phyloP scores from a whole-genome alignment of 345 rosid species.

The Populus ilicifolia region DNA sequence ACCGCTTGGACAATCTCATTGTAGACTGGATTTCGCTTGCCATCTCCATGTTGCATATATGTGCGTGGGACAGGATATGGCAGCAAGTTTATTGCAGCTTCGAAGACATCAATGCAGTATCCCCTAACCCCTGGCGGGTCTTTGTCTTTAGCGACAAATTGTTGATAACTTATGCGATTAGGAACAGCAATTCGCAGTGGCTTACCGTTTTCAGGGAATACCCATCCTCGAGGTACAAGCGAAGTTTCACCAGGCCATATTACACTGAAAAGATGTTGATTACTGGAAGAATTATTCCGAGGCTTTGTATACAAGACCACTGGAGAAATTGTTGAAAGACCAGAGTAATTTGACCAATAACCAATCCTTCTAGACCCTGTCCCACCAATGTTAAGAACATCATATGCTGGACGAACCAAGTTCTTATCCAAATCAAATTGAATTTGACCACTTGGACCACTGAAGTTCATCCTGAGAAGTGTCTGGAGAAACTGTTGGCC shows the following conservation, averaged over 20 bases:
- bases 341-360: slow-evolving; percentile 81
- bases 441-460: slow-evolving; percentile 65
- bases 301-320: slow-evolving; percentile 56
- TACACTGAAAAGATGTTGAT: slow-evolving; percentile 50
- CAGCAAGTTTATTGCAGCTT: slow-evolving; percentile 77
- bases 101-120: slow-evolving; percentile 85
- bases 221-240: slow-evolving; percentile 76
- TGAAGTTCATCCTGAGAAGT: slow-evolving; percentile 55
- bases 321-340: slow-evolving; percentile 60
- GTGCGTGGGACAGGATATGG: slow-evolving; percentile 76
- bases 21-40: slow-evolving; percentile 60
- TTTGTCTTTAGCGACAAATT: slow-evolving; percentile 53
- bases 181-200: slow-evolving; percentile 78
- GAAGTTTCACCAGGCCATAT: slow-evolving; percentile 83
- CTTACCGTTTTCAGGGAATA: slow-evolving; percentile 77
- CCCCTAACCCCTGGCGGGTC: slow-evolving; percentile 74
- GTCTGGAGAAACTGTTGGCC: slow-evolving; percentile 63
- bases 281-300: slow-evolving; percentile 40
- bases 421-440: slow-evolving; percentile 54
- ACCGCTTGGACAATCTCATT: slow-evolving; percentile 53
- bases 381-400: slow-evolving; percentile 67
- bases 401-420: slow-evolving; percentile 64
- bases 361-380: slow-evolving; percentile 67
- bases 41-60: slow-evolving; percentile 61
- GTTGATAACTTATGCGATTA: slow-evolving; percentile 55